Percentiles rank a stretch among this genome's conserved stretches.
These are phyloP conservation scores for Aspergillus cavernicola DNA, from an alignment of 495 filamentous ascomycete species.

Conservation along the genomic window DNA sequence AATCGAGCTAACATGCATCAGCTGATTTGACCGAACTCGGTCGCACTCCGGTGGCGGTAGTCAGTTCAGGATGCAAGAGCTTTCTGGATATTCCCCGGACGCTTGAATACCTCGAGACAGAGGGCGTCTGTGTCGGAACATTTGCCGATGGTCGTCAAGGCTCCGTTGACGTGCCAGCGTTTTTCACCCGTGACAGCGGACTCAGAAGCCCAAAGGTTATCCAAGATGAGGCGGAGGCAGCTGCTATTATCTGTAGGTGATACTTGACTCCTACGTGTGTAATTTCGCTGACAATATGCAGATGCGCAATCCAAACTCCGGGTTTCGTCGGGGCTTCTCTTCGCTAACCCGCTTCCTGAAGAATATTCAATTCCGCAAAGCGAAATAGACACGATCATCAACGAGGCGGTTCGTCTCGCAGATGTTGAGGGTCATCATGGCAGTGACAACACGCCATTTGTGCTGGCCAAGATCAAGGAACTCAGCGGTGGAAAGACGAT, in stretches of 20 bases:
- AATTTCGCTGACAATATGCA: slow-evolving; percentile 21
- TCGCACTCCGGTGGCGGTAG: slow-evolving; percentile 82
- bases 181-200: slow-evolving; percentile 84
- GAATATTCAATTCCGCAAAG: slow-evolving; percentile 63
- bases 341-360: slow-evolving; percentile 83
- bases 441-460: slow-evolving; percentile 83
- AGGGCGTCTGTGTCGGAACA: slow-evolving; percentile 81
- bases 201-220: slow-evolving; percentile 71
- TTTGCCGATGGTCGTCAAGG: slow-evolving; percentile 75
- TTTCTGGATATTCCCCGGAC: slow-evolving; percentile 91
- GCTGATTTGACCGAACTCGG: slow-evolving; percentile 94
- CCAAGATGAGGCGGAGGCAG: slow-evolving; percentile 73
- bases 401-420: slow-evolving; percentile 69
- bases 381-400: slow-evolving; percentile 72
- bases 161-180: slow-evolving; percentile 78
- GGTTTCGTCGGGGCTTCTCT: slow-evolving; percentile 69
- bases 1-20: slow-evolving; percentile 13
- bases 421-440: slow-evolving; percentile 64
- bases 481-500: slow-evolving; percentile 71
- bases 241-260: slow-evolving; percentile 73
- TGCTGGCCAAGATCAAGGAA: slow-evolving; percentile 76
- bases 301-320: slow-evolving; percentile 62
- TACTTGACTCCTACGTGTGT: neutral
- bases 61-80: slow-evolving; percentile 90
- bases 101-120: slow-evolving; percentile 91